A percentile compares a stretch with the other conserved stretches of the same genome.
These are phyloP conservation scores for Echinosophora koreensis DNA, from an alignment of 306 rosid species.

Conservation along the genomic window DNA sequence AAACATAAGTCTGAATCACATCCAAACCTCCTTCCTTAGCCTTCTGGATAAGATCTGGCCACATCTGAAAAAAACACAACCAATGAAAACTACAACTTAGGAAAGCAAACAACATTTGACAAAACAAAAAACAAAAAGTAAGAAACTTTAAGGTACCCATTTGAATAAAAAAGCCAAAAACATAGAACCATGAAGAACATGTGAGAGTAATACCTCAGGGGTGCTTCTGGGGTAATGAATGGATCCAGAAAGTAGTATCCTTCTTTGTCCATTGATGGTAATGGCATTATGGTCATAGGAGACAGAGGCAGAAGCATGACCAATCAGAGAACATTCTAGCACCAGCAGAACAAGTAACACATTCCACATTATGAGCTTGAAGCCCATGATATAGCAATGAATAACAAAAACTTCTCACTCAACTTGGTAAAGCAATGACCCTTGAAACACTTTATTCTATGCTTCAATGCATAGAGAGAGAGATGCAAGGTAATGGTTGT, in stretches of 20 bases:
- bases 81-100: slow-evolving; percentile 21
- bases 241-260: slow-evolving; percentile 93
- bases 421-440: slow-evolving; percentile 54
- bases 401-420: slow-evolving; percentile 11
- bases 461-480: slow-evolving; percentile 48
- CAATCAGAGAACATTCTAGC: slow-evolving; percentile 51
- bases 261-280: slow-evolving; percentile 88
- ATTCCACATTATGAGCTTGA: slow-evolving; percentile 72
- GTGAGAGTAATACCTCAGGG: slow-evolving; percentile 75
- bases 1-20: slow-evolving; percentile 95
- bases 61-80: slow-evolving; percentile 69
- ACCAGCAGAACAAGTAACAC: slow-evolving; percentile 51
- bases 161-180: slow-evolving; percentile 35
- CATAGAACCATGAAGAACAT: slow-evolving; percentile 57
- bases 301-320: slow-evolving; percentile 74
- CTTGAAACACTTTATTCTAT: slow-evolving; percentile 70
- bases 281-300: slow-evolving; percentile 87
- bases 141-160: slow-evolving; percentile 35
- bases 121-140: too few relatives aligned
- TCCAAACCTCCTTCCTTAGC: slow-evolving; percentile 98
- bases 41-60: slow-evolving; percentile 99
- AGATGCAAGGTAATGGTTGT: slow-evolving; percentile 43
- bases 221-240: slow-evolving; percentile 99
- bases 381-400: slow-evolving; percentile 58
- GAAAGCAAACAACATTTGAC: background rate